A percentile compares a stretch with the other conserved stretches of the same genome.
These are phyloP conservation scores for Dryadomyces quercus-mongolicae DNA, from an alignment of 2,329 filamentous ascomycete genomes.

Conservation along the genomic window DNA sequence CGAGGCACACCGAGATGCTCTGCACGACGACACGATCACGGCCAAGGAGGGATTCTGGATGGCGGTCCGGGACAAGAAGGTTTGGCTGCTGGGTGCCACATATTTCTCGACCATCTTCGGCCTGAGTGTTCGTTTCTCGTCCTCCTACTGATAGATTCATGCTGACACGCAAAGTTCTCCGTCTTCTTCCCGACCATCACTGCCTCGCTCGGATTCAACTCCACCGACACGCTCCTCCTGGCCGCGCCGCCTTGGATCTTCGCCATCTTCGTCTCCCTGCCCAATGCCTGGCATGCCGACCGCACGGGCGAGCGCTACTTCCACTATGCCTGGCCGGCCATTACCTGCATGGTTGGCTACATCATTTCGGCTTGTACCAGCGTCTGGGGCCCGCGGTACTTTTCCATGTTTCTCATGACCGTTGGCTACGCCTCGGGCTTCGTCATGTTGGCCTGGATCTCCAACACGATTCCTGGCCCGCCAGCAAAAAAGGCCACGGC, in stretches of 20 bases:
- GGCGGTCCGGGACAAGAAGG: constrained; percentile 48
- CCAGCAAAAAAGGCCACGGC: constrained; percentile 28
- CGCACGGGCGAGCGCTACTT: constrained; percentile 45
- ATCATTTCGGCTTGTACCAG: constrained; percentile 3
- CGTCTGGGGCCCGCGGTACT: constrained; percentile 43
- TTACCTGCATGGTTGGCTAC: constrained; percentile 1
- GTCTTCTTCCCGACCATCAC: constrained; percentile 20
- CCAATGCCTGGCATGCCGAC: constrained; percentile 40
- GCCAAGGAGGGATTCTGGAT: constrained; percentile 37
- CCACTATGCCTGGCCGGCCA: constrained; percentile 34
- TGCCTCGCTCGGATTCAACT: constrained; percentile 18
- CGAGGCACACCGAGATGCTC: constrained; percentile 34
- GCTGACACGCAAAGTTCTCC: constrained; percentile 24
- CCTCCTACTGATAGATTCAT: constrained; percentile 30
- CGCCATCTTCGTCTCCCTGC: constrained; percentile 17
- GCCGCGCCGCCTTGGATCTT: constrained; percentile 33
- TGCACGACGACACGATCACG: constrained; percentile 43
- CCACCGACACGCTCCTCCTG: constrained; percentile 29
- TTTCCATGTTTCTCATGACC: constrained; percentile 48
- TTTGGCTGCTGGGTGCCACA: constrained; percentile 48
- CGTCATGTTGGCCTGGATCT: constrained; percentile 25
- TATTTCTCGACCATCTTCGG: constrained; percentile 23
- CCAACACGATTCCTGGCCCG: constrained; percentile 41
- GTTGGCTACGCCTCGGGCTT: constrained; percentile 24
- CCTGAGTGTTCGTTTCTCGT: constrained; percentile 19